Base-by-base conservation (phyloP, 345 rosid genomes). In the Gossypium arboreum region DNA sequence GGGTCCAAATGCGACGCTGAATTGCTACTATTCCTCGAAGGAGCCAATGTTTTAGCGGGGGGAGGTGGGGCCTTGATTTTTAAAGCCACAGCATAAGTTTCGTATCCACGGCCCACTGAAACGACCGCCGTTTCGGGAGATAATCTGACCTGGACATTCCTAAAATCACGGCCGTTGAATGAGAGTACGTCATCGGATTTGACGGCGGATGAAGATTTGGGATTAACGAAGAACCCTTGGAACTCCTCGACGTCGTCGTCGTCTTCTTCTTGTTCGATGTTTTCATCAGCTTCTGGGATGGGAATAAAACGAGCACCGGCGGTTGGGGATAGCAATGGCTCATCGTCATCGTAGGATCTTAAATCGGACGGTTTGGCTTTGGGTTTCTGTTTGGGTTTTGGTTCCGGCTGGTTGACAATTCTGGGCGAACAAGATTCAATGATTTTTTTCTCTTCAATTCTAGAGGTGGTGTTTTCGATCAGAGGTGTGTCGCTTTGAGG, bases 321-420 rank as follows among this genome's bases (percentile, higher is more conserved):
- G 3, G 83, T 68, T 10, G 86, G 84, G 2, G 94, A 87, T 16
- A 84, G 65, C 75, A 94, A 77, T n/a, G 94, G 92, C 85, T 94
- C 97, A 34, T 94, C 98, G 44, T 94, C 97, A 3, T 87, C 86
- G 82, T 94, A 94, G 54, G 83, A 85, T 76, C 86, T 85, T 12
- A 83, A 80, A 75, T 60, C 75, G 22, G 79, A 61, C 22, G 51
- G 68, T 13, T 54, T 74, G 13, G 55, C 71, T 45, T 60, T 79
- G 68, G n/a, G 72, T 55, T 79, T 78, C 2, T 5, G 41, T 34
- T 34, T 34, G 41, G 47, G 48, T 16, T 68, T 52, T 10, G 65
- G 51, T 43, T 70, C 22, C 68, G 60, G 25, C 9, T 64, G 79
- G 18, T 66, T 77, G 57, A 76, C 71, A 2, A 48, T 62, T 77